A percentile compares a stretch with the other conserved stretches of the same genome.
phyloP scores from a whole-genome alignment of 1,284 basidiomycete genomes.

The Bjerkandera adusta region DNA sequence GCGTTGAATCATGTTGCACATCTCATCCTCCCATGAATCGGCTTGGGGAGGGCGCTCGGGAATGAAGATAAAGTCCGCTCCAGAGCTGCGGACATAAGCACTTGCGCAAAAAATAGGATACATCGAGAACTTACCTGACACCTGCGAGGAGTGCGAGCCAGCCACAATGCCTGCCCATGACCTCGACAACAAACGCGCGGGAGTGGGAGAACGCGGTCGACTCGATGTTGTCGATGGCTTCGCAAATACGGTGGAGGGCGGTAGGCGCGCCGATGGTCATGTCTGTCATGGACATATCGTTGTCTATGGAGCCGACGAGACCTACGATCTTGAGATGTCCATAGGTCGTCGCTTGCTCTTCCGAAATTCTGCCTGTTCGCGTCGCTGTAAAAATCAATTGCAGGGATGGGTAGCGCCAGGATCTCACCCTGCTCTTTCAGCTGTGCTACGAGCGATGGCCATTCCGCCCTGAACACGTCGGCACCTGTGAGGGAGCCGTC shows the following conservation, averaged over 20 bases:
- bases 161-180: constrained; percentile 98
- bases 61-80: constrained; percentile 97
- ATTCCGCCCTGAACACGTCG: constrained; percentile 91
- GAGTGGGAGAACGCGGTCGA: constrained; percentile 96
- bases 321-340: constrained; percentile 94
- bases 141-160: constrained; percentile 96
- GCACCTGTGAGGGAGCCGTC: constrained; percentile 97
- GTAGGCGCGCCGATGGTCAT: constrained; percentile 96
- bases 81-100: constrained; percentile 52
- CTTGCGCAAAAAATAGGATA: background rate
- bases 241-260: constrained; percentile 94
- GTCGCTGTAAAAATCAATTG: background rate
- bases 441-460: constrained; percentile 80
- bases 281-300: constrained; percentile 98
- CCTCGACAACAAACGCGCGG: constrained; percentile 96
- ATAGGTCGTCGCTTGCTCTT: constrained; percentile 70
- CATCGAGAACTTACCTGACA: constrained; percentile 59
- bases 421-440: constrained; percentile 58
- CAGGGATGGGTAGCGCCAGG: background rate
- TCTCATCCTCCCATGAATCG: constrained; percentile 86
- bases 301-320: constrained; percentile 97
- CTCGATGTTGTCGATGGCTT: constrained; percentile 97
- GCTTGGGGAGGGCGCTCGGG: constrained; percentile 85
- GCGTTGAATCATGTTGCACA: constrained; percentile 85
- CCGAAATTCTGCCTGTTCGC: constrained; percentile 66